These are phyloP conservation scores for Euphorbia pulcherrima DNA, from an alignment of 345 rosid genomes.

Conservation along the genomic window DNA sequence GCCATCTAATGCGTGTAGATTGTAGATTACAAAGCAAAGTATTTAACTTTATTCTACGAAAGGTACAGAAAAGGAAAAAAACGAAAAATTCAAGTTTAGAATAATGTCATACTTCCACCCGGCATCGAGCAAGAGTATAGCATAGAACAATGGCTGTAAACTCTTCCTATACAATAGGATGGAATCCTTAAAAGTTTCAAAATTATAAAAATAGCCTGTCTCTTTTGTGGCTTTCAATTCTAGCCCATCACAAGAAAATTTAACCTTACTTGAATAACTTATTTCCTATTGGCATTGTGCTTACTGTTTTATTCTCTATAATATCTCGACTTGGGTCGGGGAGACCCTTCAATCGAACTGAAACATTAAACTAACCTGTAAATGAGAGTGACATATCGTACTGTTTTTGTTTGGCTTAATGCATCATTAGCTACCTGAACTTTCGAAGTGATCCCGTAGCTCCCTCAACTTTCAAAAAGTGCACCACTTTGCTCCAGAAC, in stretches of 20 bases:
- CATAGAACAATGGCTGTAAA: constrained; percentile 29
- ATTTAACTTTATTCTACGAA: background rate
- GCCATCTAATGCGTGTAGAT: constrained; percentile 11
- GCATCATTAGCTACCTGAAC: too few relatives aligned
- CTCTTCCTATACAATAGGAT: constrained; percentile 7
- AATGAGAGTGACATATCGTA: background rate
- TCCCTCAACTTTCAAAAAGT: too few relatives aligned
- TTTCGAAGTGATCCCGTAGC: too few relatives aligned
- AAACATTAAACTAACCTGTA: background rate
- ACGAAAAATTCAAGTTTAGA: background rate
- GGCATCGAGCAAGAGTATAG: constrained; percentile 30
- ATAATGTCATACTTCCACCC: constrained; percentile 11
- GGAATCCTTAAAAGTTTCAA: constrained; percentile 21
- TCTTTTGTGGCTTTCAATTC: background rate
- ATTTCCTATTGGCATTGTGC: background rate
- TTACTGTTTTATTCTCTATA: background rate
- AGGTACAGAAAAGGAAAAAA: background rate
- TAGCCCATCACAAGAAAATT: constrained; percentile 2
- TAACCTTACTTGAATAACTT: constrained; percentile 7
- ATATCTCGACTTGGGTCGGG: background rate
- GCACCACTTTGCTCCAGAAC: too few relatives aligned
- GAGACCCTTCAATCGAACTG: background rate
- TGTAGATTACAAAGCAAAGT: constrained; percentile 18
- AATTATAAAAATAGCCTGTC: background rate
- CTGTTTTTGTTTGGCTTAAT: background rate